These are phyloP conservation scores for Globisporangium solare DNA, from an alignment of 352 stramenopile genomes.

Conservation along the genomic window DNA sequence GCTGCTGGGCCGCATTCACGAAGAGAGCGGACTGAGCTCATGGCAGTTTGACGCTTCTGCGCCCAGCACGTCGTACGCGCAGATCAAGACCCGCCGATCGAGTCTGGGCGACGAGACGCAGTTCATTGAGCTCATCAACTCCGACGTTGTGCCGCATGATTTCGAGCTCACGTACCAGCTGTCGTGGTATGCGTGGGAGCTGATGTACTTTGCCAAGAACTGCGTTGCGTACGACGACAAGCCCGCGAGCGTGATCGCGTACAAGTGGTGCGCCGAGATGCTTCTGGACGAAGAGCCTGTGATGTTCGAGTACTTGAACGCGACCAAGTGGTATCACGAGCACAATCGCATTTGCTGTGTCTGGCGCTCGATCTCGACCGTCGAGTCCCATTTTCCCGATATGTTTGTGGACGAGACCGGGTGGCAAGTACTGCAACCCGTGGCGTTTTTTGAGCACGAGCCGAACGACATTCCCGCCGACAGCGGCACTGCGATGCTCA, in stretches of 20 bases:
- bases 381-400: slow-evolving; percentile 1
- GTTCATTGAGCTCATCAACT: slow-evolving; percentile 7
- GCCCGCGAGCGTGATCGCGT: neutral
- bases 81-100: neutral
- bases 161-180: neutral
- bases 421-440: slow-evolving; percentile 4
- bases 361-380: neutral
- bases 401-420: slow-evolving; percentile 3
- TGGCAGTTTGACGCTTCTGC: too few species aligned
- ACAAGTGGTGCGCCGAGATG: slow-evolving; percentile 1
- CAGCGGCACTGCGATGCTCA: neutral
- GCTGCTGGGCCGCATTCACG: too few species aligned
- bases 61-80: neutral
- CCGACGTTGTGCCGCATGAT: neutral
- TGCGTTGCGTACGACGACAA: slow-evolving; percentile 1
- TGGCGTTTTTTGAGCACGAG: neutral
- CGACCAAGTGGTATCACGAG: neutral
- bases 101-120: neutral
- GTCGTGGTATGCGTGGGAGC: slow-evolving; percentile 6
- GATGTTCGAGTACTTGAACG: neutral
- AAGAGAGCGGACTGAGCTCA: too few species aligned
- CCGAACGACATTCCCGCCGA: neutral
- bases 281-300: neutral
- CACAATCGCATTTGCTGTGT: slow-evolving; percentile 3
- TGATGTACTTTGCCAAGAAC: slow-evolving; percentile 4